These are phyloP conservation scores for Medicago truncatula DNA, from an alignment of 306 rosid genomes.

Conservation along the genomic window MtrunA17r5.0-ANR NC_053042.1:39804001-39804500, in stretches of 20 bases:
- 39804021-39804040: neutral
- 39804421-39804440: no score
- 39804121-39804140: conserved; percentile 29
- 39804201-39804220: conserved; percentile 5
- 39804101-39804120: conserved; percentile 32
- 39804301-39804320: conserved; percentile 6
- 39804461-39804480: no score
- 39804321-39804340: neutral
- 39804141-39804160: conserved; percentile 9
- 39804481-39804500: no score
- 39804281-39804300: conserved; percentile 16
- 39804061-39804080: conserved; percentile 22
- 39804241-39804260: conserved; percentile 37
- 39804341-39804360: neutral
- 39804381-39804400: neutral
- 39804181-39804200: conserved; percentile 21
- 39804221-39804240: conserved; percentile 35
- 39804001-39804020: neutral
- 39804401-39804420: no score
- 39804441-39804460: no score
- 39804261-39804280: conserved; percentile 22
- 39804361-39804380: neutral
- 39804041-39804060: conserved; percentile 32
- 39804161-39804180: neutral
- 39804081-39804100: neutral